Base-by-base conservation (phyloP, 1,284 basidiomycete species). In the Phellopilus nigrolimitatus region DNA sequence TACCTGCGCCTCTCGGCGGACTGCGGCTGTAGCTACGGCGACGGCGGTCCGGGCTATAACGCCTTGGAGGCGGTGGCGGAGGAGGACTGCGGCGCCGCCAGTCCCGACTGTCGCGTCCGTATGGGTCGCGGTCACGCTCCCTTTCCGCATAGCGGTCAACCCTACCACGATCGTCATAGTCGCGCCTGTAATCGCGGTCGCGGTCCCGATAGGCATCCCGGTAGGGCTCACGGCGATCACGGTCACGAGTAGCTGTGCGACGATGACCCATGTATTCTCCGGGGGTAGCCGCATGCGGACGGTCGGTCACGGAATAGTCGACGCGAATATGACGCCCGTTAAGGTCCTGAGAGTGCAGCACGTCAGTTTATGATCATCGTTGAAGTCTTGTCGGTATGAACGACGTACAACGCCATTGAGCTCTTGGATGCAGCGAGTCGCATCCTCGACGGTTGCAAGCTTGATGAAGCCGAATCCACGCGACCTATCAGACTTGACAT, bases 391-490 rank as follows among this genome's bases (percentile, higher is more conserved):
- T 47, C 40, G 22, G 17, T 28, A 31, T 30, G 21, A 25, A 36
- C 19, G 17, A 78, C 89, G 61, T 68, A 93, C 91, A 51, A 95
- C 71, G 46, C 95, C 95, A 64, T 98, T 99, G 42, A 99, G 74
- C 62, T 92, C 90, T 57, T 88, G 81, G 64, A 99, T 91, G 67
- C 90, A 95, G 39, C 83, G 75, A 24, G 80, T 74, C 2, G 97
- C 97, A 57, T 97, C 94, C 53, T 95, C 92, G 13, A 85, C 78
- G 33, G 77, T 78, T 34, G 79, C 78, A 94, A 99, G 98, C 57
- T 87, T 88, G 66, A 99, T 93, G 68, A 99, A 99, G 34, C 95
- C 95, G 61, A 99, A 99, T 7, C 94, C 97, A 59, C 95, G 89
- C 49, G 95, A 98, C 53, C 97, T 87, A 64, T 94, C 93, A 42